Percentiles rank a stretch among this genome's conserved stretches.
Conservation (phyloP, 1,284 basidiomycete genomes). For the Meira nashicola region DNA sequence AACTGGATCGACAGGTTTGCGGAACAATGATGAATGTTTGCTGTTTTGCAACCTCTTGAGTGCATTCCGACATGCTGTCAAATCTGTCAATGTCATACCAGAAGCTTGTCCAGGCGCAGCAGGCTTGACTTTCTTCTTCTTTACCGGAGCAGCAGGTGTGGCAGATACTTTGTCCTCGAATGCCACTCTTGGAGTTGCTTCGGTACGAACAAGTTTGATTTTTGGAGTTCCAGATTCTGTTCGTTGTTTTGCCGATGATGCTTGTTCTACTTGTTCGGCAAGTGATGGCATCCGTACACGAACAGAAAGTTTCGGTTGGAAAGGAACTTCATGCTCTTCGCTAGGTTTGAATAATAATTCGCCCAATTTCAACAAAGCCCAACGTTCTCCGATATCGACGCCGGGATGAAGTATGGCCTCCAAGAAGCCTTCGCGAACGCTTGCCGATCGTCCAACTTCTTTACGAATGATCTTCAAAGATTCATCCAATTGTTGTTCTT, state of each 20-base stretch:
- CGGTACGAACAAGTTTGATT: conserved; percentile 30
- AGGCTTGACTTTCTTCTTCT: conserved; percentile 51
- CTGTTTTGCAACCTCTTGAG: conserved; percentile 67
- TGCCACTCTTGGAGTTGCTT: conserved; percentile 4
- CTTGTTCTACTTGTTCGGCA: conserved; percentile 12
- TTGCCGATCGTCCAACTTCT: conserved; percentile 48
- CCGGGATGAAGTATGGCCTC: conserved; percentile 49
- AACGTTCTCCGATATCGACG: conserved; percentile 79
- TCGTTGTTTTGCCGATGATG: conserved; percentile 16
- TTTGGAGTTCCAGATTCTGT: conserved; percentile 22
- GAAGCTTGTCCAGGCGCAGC: conserved; percentile 60
- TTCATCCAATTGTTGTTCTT: conserved; percentile 59
- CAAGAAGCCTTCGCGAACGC: conserved; percentile 49
- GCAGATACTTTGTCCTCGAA: conserved; percentile 16
- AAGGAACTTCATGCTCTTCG: conserved; percentile 41
- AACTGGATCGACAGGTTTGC: conserved; percentile 70
- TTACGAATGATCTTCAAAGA: conserved; percentile 42
- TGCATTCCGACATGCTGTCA: conserved; percentile 72
- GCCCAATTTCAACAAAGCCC: conserved; percentile 84
- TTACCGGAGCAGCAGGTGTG: conserved; percentile 15
- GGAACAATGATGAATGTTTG: conserved; percentile 65
- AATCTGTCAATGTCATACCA: conserved; percentile 75
- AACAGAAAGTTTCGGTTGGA: conserved; percentile 53
- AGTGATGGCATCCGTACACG: conserved; percentile 60
- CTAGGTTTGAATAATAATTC: conserved; percentile 77